A percentile compares a stretch with the other conserved stretches of the same genome.
Conservation (phyloP, 768 basidiomycete genomes). For the Cytidiella melzeri region DNA sequence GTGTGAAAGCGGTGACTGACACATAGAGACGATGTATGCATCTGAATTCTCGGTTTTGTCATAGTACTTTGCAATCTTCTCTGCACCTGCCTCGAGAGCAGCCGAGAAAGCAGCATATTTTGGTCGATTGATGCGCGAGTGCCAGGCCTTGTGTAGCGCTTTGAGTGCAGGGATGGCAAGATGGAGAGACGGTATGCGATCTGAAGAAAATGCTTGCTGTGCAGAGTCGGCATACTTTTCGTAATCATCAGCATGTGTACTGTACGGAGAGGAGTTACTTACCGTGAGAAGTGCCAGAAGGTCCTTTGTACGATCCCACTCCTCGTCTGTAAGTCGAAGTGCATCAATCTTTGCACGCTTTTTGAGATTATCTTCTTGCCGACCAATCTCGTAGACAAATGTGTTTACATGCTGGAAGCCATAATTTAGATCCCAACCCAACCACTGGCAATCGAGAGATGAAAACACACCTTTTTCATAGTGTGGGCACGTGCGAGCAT, state of each 20-base stretch:
- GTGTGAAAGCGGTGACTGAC: too few relatives aligned
- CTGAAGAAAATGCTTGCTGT: slow-evolving; percentile 29
- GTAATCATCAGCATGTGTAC: too few relatives aligned
- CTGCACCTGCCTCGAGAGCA: slow-evolving; percentile 22
- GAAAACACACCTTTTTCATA: slow-evolving; percentile 4
- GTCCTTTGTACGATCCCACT: slow-evolving; percentile 23
- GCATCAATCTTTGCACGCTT: slow-evolving; percentile 14
- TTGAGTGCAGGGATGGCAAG: slow-evolving; percentile 27
- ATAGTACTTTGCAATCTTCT: slow-evolving; percentile 32
- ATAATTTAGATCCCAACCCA: not conserved
- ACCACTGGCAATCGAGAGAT: not conserved
- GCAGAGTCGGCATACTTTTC: slow-evolving; percentile 19
- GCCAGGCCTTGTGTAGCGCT: slow-evolving; percentile 24
- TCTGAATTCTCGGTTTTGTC: slow-evolving; percentile 25
- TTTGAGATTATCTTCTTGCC: slow-evolving; percentile 14
- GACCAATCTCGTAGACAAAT: slow-evolving; percentile 20
- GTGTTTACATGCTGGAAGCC: slow-evolving; percentile 12
- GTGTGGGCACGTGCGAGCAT: slow-evolving; percentile 21
- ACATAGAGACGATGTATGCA: slow-evolving; percentile 28
- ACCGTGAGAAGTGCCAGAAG: too few relatives aligned
- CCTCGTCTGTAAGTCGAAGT: slow-evolving; percentile 14
- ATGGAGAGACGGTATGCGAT: slow-evolving; percentile 20
- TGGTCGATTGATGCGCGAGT: not conserved
- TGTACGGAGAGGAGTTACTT: too few relatives aligned
- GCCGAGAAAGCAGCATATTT: slow-evolving; percentile 19